These are phyloP conservation scores for Plasmodium inui DNA, from an alignment of 169 alveolate species.

Conservation along the genomic window DNA sequence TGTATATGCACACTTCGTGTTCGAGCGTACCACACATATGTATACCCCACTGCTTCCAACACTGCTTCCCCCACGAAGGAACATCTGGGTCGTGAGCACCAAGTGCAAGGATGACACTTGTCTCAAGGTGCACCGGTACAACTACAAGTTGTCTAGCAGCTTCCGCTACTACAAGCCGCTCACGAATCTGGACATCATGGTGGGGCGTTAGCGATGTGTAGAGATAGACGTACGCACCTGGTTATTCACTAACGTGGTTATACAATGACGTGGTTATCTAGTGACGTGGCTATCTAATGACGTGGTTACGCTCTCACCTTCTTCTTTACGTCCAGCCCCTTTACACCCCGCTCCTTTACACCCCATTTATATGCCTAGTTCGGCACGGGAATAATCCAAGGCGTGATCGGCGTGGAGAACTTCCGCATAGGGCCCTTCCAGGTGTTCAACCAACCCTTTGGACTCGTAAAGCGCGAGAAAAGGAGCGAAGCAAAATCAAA, in stretches of 20 bases:
- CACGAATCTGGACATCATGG: conserved; percentile 65
- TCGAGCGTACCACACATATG: neutral
- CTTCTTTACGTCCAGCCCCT: neutral
- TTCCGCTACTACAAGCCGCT: conserved; percentile 68
- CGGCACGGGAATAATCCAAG: conserved; percentile 84
- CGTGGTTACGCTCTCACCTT: neutral
- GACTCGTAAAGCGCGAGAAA: conserved; percentile 52
- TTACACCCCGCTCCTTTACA: neutral
- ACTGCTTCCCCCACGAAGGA: conserved; percentile 43
- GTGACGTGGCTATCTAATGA: no score
- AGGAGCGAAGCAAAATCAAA: conserved; percentile 21
- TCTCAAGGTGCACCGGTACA: conserved; percentile 77
- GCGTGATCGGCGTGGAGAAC: conserved; percentile 72
- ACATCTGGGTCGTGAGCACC: conserved; percentile 82
- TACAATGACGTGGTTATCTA: neutral
- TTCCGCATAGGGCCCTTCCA: conserved; percentile 74
- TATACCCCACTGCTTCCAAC: neutral
- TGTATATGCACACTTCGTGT: neutral
- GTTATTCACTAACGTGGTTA: neutral
- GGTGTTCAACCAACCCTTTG: conserved; percentile 40
- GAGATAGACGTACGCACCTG: neutral
- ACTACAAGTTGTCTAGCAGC: conserved; percentile 65
- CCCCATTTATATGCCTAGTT: conserved; percentile 24
- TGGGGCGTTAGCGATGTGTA: neutral
- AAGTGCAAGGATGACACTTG: conserved; percentile 81